phyloP scores from a whole-genome alignment of 179 eudicot genomes.

The Drosera spatulata region DNA sequence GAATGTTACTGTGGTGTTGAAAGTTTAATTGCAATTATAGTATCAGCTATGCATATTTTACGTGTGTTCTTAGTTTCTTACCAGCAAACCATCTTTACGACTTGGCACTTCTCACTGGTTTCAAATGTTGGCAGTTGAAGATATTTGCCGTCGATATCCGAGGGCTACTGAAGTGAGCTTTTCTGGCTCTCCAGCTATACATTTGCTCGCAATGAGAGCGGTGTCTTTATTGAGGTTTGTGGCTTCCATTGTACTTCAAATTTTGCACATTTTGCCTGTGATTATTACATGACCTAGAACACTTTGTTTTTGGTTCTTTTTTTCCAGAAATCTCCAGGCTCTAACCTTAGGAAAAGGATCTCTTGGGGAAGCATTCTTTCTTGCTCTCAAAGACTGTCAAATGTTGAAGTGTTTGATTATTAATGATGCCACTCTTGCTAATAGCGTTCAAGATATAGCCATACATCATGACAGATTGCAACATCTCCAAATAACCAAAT shows the following conservation, averaged over 20 bases:
- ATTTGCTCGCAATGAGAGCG: constrained; percentile 60
- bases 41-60: too few relatives aligned
- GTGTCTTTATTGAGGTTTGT: constrained; percentile 64
- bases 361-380: constrained; percentile 70
- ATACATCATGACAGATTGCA: constrained; percentile 69
- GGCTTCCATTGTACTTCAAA: not conserved
- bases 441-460: constrained; percentile 78
- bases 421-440: constrained; percentile 74
- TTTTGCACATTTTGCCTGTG: too few relatives aligned
- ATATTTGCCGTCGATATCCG: constrained; percentile 82
- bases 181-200: constrained; percentile 51
- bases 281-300: too few relatives aligned
- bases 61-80: too few relatives aligned
- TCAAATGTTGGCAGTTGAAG: constrained; percentile 57
- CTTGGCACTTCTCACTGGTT: constrained; percentile 1
- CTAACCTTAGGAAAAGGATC: constrained; percentile 75
- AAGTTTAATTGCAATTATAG: too few relatives aligned
- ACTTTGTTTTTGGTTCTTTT: constrained; percentile 5
- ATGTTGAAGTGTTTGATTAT: constrained; percentile 57
- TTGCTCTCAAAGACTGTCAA: constrained; percentile 56
- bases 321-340: constrained; percentile 63
- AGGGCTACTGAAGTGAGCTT: constrained; percentile 72
- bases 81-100: not conserved
- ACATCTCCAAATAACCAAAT: constrained; percentile 70
- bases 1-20: too few relatives aligned